A percentile compares a stretch with the other conserved stretches of the same genome.
Evolutionary conservation across 2,329 filamentous ascomycete genomes (phyloP).

Genomic region (Aspergillus ustus): DNA sequence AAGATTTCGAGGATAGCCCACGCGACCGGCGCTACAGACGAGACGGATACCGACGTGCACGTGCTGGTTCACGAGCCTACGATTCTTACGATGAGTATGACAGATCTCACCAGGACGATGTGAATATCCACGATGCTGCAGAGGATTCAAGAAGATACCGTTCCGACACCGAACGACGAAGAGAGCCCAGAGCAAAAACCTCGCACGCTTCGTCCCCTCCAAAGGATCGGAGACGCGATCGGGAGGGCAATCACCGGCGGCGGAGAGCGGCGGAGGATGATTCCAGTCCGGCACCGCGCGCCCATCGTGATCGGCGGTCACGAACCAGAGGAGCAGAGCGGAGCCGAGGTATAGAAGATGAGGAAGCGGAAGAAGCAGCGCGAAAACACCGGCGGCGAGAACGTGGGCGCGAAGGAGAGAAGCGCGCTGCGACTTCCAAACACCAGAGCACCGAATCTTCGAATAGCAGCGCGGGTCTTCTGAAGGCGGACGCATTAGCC

Average conservation of each 20-base stretch:
- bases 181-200: constrained; percentile 39
- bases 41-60: constrained; percentile 24
- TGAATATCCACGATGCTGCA: constrained; percentile 9
- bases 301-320: constrained; percentile 14
- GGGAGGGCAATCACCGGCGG: constrained; percentile 35
- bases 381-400: constrained; percentile 18
- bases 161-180: constrained; percentile 23
- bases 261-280: constrained; percentile 34
- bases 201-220: constrained; percentile 44
- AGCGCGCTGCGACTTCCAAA: constrained; percentile 35
- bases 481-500: constrained; percentile 64
- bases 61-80: constrained; percentile 29
- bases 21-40: constrained; percentile 29
- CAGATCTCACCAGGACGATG: constrained; percentile 20
- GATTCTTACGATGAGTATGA: constrained; percentile 24
- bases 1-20: constrained; percentile 26
- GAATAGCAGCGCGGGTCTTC: constrained; percentile 47
- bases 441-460: constrained; percentile 48
- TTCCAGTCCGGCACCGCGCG: constrained; percentile 30
- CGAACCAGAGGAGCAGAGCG: constrained; percentile 24
- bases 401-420: constrained; percentile 28
- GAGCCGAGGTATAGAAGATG: constrained; percentile 24
- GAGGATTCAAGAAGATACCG: constrained; percentile 12
- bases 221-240: constrained; percentile 39
- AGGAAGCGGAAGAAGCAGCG: constrained; percentile 21